Conservation (phyloP, 2,329 filamentous ascomycete genomes). For the Daldinia eschscholtzii region DNA sequence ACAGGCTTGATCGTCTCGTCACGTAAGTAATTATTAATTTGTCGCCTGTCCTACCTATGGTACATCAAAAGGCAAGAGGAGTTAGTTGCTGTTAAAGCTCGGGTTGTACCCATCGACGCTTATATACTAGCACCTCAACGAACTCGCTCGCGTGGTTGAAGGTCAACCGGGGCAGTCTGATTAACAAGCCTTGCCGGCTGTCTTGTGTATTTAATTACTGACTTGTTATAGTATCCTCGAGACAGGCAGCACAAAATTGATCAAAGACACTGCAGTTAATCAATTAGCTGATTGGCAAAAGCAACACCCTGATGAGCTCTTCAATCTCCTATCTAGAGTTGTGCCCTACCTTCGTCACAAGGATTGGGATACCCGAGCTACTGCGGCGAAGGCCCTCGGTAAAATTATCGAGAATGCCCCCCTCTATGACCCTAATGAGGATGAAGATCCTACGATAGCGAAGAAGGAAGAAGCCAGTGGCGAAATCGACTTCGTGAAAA, state of each 20-base stretch:
- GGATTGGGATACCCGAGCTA: slow-evolving; percentile 96
- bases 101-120: background rate
- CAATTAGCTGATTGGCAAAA: slow-evolving; percentile 98
- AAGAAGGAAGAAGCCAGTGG: slow-evolving; percentile 60
- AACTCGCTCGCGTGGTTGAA: background rate
- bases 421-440: slow-evolving; percentile 86
- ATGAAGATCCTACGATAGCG: slow-evolving; percentile 65
- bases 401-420: slow-evolving; percentile 93
- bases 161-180: background rate
- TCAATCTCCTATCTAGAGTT: slow-evolving; percentile 92
- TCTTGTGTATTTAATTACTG: slow-evolving; percentile 18
- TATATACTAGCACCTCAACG: background rate
- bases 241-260: slow-evolving; percentile 95
- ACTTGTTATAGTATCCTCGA: slow-evolving; percentile 80
- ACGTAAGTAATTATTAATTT: slow-evolving; percentile 72
- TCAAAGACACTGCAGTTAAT: slow-evolving; percentile 95
- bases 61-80: background rate
- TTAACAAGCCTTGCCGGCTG: background rate
- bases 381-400: slow-evolving; percentile 92
- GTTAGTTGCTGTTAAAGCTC: background rate
- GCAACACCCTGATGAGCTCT: slow-evolving; percentile 95
- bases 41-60: slow-evolving; percentile 3
- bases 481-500: slow-evolving; percentile 65
- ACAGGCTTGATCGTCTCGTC: slow-evolving; percentile 85
- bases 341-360: slow-evolving; percentile 96